Evolutionary conservation across 1,284 basidiomycete species (phyloP), one percentile per base, ranked within the genome.

Genomic region (Moesziomyces sp.): DNA sequence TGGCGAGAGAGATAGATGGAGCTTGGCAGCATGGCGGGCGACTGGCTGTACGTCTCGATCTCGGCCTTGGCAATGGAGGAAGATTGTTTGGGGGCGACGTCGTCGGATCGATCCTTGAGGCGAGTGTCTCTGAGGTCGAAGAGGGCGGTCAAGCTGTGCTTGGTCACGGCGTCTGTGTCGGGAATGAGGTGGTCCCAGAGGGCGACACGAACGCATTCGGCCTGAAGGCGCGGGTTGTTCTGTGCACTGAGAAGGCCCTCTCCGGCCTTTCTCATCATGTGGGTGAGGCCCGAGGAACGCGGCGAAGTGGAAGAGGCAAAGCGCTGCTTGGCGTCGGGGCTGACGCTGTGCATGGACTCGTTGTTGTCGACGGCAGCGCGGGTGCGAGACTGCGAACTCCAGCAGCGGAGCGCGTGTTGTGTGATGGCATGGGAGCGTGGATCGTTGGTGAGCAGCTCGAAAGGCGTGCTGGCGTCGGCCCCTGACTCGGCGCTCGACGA

Each of bases 21-120:
- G 3, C 56, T 44, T 0, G 73, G 73, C 18, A 75, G 63, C 38
- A 75, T 65, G 19, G 63, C 46, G 5, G 63, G 57, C 3, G 73
- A 57, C 30, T 70, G 73, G 49, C 73, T 75, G 58, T 71, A 71
- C 0, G 73, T 75, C 43, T 75, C 73, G 42, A 75, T 66, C 47
- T 75, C 73, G 30, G 67, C 63, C 28, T 71, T 63, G 33, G 73
- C 63, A 5, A 75, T 52, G 30, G 57, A 64, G 5, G 62, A 46
- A 9, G 55, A 18, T 24, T 47, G 42, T 35, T 21, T 53, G 26
- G 43, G 23, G 21, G 38, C 6, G 26, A 48, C 23, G 21, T 28
- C 50, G 4, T 52, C 19, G 3, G 55, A 51, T 18, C 48, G 52
- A 16, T 52, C 56, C n/a, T 24, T 21, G 23, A 33, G 28, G 14